Evolutionary conservation across 2,329 filamentous ascomycete genomes (phyloP), one percentile per base, ranked within the genome.

Genomic region (Chrysosporium queenslandicum): DNA sequence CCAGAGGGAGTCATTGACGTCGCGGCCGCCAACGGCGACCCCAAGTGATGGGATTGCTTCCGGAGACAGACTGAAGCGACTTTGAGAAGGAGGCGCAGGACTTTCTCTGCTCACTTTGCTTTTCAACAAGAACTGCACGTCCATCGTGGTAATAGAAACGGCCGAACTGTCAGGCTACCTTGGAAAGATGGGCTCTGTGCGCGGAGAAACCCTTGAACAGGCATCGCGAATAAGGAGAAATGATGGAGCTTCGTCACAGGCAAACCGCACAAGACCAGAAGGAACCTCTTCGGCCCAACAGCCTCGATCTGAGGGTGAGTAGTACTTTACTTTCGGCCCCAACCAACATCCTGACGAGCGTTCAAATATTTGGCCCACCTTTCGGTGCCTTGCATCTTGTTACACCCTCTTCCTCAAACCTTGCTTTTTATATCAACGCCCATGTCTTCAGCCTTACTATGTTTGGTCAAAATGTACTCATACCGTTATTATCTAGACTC

Each of bases 401-500:
- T 40, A 40, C 37, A 40, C 37, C 18, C 18, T n/a, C n/a, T n/a
- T n/a, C n/a, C n/a, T 21, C 16, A 7, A 23, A 18, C 23, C 18
- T 40, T 4, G 45, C 32, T 41, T 16, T 29, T 21, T 18, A 29
- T n/a, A 45, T 12, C 21, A 41, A 11, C 39, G 11, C 4, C 39
- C 4, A 16, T 14, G 4, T 37, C 34, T 36, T 34, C 27, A 41
- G 30, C 32, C 9, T 49, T 37, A 40, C 36, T 40, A 12, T 9
- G 3, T 16, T 23, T 40, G 37, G 2, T 20, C 3, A 56, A 55
- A 53, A 69, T 72, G 66, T 71, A 71, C 68, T 74, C 69, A 72
- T 66, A 69, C 29, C 66, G 63, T 42, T 68, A 70, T 61, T 72
- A 71, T 53, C 59, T 74, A 90, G 92, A 97, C 73, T 96, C 92